phyloP scores from a whole-genome alignment of 805 yeast genomes.

The Teunomyces tritomae region DNA sequence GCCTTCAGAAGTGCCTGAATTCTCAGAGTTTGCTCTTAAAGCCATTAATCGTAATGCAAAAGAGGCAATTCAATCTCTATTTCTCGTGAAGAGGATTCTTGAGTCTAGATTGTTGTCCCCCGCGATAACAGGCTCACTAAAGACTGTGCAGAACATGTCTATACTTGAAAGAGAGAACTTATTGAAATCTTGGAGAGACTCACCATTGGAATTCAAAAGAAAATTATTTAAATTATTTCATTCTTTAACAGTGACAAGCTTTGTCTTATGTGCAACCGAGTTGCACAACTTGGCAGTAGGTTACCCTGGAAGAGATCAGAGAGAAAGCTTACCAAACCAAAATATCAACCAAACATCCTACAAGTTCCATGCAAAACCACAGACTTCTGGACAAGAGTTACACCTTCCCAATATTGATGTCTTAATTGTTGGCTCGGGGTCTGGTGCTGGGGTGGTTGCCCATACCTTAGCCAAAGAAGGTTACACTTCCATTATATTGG shows the following conservation, averaged over 20 bases:
- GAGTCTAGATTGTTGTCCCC: conserved; percentile 32
- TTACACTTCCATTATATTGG: conserved; percentile 43
- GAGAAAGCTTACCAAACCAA: conserved; percentile 25
- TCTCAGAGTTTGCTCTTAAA: conserved; percentile 15
- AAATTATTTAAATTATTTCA: conserved; percentile 30
- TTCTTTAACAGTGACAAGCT: conserved; percentile 24
- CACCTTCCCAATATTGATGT: conserved; percentile 42
- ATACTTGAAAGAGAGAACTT: conserved; percentile 28
- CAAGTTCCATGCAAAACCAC: conserved; percentile 30
- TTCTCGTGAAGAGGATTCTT: conserved; percentile 25
- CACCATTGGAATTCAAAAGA: conserved; percentile 36
- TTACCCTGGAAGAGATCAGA: conserved; percentile 33
- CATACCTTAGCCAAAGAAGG: conserved; percentile 44
- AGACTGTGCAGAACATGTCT: conserved; percentile 36
- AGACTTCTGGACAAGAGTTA: conserved; percentile 25
- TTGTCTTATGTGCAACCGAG: conserved; percentile 27
- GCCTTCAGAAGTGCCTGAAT: conserved; percentile 31
- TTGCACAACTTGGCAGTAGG: conserved; percentile 37
- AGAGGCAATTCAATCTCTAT: conserved; percentile 20
- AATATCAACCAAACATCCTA: conserved; percentile 15
- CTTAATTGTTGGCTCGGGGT: conserved; percentile 50
- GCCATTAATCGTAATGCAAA: conserved; percentile 15
- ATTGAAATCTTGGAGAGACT: conserved; percentile 39
- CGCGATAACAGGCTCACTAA: conserved; percentile 31
- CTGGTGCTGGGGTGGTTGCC: conserved; percentile 54